Base-by-base conservation (phyloP, 2,329 filamentous ascomycete species). In the Trichoderma koningiopsis region DNA sequence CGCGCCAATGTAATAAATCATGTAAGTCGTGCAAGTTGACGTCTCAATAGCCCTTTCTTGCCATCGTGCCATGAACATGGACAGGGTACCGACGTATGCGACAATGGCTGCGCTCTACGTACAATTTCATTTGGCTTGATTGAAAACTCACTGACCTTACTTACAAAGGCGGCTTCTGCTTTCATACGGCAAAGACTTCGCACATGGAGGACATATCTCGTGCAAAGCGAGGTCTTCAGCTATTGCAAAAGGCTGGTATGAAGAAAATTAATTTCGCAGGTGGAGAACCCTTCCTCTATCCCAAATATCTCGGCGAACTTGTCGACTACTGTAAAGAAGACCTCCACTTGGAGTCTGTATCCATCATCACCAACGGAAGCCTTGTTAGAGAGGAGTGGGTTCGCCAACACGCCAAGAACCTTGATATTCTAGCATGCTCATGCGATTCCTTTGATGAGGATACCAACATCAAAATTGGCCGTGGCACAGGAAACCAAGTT, bases 231-330 rank as follows among this genome's bases (percentile, higher is more conserved):
- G 85, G 82, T 10, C 78, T 88, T 4, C 72, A 67, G 2, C 78
- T 86, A 1, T 80, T 88, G 14, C 79, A 80, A 64, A 72, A 81
- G 0, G 85, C 83, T 3, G 85, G 85, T 16, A 87, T 87, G 85
- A 79, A 77, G 61, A 88, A 87, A 73, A 77, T 87, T 74, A 87
- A 87, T 74, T 84, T 87, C 71, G 85, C 85, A 0, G 85, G 85
- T 33, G 85, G 86, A 14, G 85, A 87, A 70, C 85, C 85, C 0
- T 85, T 87, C 71, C 80, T 88, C 10, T 84, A 87, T 71, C 79
- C 80, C 0, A 73, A 75, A 29, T 79, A 81, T 63, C 76, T 87
- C 0, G 79, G 79, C 31, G 75, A 81, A 69, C 76, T 88, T 53
- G 73, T 81, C 35, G 72, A 78, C 29, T 87, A 80, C 74, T 82